phyloP scores from a whole-genome alignment of 495 filamentous ascomycete genomes.

The Chaetomium cochliodes region DNA sequence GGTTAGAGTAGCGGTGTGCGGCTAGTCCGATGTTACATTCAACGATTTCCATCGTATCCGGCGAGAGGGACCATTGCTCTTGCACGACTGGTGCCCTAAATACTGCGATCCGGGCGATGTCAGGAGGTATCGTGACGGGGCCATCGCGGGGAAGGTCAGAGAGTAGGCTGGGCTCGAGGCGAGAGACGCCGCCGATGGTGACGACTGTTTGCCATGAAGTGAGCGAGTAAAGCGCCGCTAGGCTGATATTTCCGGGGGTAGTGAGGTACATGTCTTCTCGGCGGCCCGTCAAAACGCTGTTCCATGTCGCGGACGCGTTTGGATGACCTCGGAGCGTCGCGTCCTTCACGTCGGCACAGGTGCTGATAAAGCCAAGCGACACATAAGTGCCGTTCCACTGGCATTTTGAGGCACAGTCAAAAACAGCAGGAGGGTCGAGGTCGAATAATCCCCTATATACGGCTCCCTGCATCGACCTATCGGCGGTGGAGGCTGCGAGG shows the following conservation, averaged over 20 bases:
- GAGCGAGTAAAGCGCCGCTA: not conserved
- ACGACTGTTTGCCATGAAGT: constrained; percentile 16
- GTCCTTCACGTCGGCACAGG: constrained; percentile 20
- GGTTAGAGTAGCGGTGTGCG: constrained; percentile 17
- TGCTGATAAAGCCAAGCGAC: constrained; percentile 19
- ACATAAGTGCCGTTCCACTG: constrained; percentile 15
- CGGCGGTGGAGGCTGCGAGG: constrained; percentile 3
- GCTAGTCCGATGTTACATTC: constrained; percentile 15
- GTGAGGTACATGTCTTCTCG: constrained; percentile 5
- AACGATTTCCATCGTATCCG: not conserved
- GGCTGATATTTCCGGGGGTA: constrained; percentile 11
- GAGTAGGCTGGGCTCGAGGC: not conserved
- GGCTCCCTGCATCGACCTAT: constrained; percentile 21
- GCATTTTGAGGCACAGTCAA: constrained; percentile 23
- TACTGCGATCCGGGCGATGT: constrained; percentile 13
- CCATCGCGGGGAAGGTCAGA: not conserved
- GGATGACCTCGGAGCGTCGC: constrained; percentile 3
- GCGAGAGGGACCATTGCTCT: not conserved
- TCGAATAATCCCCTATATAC: constrained; percentile 20
- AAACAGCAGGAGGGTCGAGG: constrained; percentile 10
- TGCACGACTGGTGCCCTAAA: constrained; percentile 4
- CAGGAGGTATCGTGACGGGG: not conserved
- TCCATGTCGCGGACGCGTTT: constrained; percentile 1
- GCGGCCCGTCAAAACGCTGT: too few relatives aligned
- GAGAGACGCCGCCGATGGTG: not conserved